Base-by-base conservation (phyloP, 2,329 filamentous ascomycete genomes). In the Fusarium scirpi region DNA sequence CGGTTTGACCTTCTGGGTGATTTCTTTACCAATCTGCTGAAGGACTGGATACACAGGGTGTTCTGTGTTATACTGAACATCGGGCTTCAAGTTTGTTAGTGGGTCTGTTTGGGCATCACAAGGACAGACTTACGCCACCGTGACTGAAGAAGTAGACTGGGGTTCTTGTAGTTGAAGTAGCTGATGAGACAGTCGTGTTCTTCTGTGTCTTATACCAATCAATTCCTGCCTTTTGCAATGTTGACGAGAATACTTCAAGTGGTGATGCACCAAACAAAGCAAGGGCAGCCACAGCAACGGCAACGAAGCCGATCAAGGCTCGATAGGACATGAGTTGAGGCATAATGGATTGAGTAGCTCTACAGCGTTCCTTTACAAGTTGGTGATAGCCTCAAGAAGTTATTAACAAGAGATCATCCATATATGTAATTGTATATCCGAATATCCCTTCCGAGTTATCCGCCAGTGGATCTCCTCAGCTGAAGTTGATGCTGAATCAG, bases 21-120 rank as follows among this genome's bases (percentile, higher is more conserved):
- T 93, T 74, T 94, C 91, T 10, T 79, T 83, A 44, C 92, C 92
- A 55, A 93, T 89, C 25, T 83, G 78, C 71, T 90, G 86, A 7
- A 94, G 86, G 58, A 90, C 82, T 6, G 82, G 77, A 73, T 91
- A 92, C 12, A 88, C 92, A 2, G 90, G 89, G 75, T 94, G 92
- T 1, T 87, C 77, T 6, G 83, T 87, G n/a, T 92, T 84, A 74
- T 90, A 91, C 84, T 92, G 91, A 38, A 92, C 85, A 70, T 85
- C 89, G 6, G 91, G 91, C 80, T 85, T 62, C n/a, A 41, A 13
- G 24, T 16, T 4, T 43, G 24, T 67, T 29, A 70, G 65, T 38
- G 22, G 5, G 3, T 10, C 2, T 44, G 18, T 27, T 24, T 29
- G 15, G 10, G n/a, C 16, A 16, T 24, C 3, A 15, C 7, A 22